phyloP scores from a whole-genome alignment of 1,139 yeast genomes.

The Magnusiomyces magnusii region DNA sequence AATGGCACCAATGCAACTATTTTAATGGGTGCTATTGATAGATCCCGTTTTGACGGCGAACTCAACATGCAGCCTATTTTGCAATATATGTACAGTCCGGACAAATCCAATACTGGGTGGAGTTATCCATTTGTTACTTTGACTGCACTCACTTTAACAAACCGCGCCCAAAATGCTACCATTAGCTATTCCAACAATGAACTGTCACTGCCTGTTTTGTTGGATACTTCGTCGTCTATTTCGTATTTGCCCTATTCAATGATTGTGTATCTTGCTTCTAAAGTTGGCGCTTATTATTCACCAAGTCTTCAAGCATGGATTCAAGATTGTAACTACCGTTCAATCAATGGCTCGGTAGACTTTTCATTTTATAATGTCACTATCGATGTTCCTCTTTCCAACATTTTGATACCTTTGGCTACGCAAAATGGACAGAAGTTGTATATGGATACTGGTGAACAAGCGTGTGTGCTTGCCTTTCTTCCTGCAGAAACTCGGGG shows the following conservation, averaged over 20 bases:
- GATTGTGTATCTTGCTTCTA: constrained; percentile 61
- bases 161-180: constrained; percentile 28
- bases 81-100: constrained; percentile 12
- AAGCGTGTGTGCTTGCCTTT: constrained; percentile 55
- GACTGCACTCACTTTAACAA: constrained; percentile 44
- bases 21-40: constrained; percentile 23
- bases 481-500: constrained; percentile 47
- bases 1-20: constrained; percentile 15
- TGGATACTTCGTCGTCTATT: constrained; percentile 52
- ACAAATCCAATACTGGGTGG: constrained; percentile 30
- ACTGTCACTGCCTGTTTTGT: constrained; percentile 43
- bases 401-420: constrained; percentile 42
- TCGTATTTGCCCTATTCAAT: constrained; percentile 52
- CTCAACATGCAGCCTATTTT: constrained; percentile 22
- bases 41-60: constrained; percentile 17
- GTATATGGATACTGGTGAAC: constrained; percentile 41
- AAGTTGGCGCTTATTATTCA: constrained; percentile 62
- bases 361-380: constrained; percentile 49
- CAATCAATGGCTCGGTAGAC: constrained; percentile 47
- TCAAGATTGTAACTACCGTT: constrained; percentile 50
- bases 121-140: constrained; percentile 49
- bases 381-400: constrained; percentile 47
- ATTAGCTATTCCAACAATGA: constrained; percentile 6
- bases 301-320: constrained; percentile 50
- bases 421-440: constrained; percentile 31